Percentiles rank a stretch among this genome's conserved stretches.
These are phyloP conservation scores for Arxiozyma bovina DNA, from an alignment of 1,139 yeast genomes.

Conservation along the genomic window DNA sequence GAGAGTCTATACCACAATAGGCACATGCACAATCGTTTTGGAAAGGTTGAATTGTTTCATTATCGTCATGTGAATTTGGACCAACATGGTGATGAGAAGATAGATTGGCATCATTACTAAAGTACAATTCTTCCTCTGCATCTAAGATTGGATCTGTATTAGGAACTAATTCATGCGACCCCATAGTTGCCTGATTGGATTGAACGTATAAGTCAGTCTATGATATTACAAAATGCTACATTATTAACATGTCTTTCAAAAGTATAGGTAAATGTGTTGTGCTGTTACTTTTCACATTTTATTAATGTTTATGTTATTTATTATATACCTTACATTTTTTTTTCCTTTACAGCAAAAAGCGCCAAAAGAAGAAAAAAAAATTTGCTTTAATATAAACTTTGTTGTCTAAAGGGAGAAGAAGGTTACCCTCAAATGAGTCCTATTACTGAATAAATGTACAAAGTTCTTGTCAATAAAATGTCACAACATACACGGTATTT, in stretches of 20 bases:
- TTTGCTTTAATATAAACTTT: too few species aligned
- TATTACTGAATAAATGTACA: background rate
- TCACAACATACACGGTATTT: too few species aligned
- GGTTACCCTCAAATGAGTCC: background rate
- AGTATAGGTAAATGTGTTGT: background rate
- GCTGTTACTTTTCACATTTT: background rate
- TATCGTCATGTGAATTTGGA: background rate
- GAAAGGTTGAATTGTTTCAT: background rate
- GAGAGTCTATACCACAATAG: constrained; percentile 69
- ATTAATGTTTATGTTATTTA: too few species aligned
- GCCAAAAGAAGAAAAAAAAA: too few species aligned
- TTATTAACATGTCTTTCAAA: too few species aligned
- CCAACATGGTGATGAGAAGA: background rate
- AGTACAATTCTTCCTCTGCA: constrained; percentile 4
- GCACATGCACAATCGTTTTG: constrained; percentile 35
- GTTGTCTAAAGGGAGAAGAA: too few species aligned
- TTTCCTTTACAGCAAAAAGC: background rate
- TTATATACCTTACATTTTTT: too few species aligned
- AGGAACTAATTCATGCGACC: background rate
- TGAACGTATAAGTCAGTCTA: background rate
- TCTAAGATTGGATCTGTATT: constrained; percentile 1
- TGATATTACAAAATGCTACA: too few species aligned
- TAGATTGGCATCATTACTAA: background rate
- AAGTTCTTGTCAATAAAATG: background rate
- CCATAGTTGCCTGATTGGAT: background rate